Evolutionary conservation across 2,329 filamentous ascomycete genomes (phyloP).

Genomic region (Pestalotiopsis sp.): DNA sequence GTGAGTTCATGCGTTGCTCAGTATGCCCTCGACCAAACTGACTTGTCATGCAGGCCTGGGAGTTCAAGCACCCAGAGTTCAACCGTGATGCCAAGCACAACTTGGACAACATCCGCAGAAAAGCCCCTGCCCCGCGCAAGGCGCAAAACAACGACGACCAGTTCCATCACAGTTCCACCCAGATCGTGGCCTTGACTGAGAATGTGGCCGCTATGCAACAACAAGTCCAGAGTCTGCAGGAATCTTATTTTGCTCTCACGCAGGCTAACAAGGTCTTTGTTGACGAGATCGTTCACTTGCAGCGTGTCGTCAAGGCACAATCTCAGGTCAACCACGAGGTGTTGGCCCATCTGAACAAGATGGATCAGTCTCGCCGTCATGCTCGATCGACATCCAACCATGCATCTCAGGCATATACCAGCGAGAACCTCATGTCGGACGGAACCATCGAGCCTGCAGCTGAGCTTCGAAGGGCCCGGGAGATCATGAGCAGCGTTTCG

Average conservation of each 20-base stretch:
- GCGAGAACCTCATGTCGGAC: conserved; percentile 43
- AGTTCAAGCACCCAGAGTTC: conserved; percentile 98
- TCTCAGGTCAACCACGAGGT: conserved; percentile 60
- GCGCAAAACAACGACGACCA: conserved; percentile 66
- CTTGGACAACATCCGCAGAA: conserved; percentile 92
- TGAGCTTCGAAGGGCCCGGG: conserved; percentile 57
- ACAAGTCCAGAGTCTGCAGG: conserved; percentile 85
- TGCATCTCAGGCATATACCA: conserved; percentile 33
- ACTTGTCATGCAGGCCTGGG: conserved; percentile 68
- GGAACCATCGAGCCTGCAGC: conserved; percentile 47
- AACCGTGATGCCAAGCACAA: conserved; percentile 94
- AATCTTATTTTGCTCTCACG: conserved; percentile 77
- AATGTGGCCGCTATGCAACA: conserved; percentile 89
- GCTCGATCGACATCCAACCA: conserved; percentile 40
- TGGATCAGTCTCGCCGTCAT: conserved; percentile 46
- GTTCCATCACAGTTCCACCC: conserved; percentile 78
- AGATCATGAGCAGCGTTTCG: conserved; percentile 55
- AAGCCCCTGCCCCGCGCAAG: conserved; percentile 90
- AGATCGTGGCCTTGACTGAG: conserved; percentile 86
- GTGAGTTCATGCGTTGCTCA: conserved; percentile 47
- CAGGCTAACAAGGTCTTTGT: conserved; percentile 64
- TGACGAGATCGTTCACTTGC: conserved; percentile 61
- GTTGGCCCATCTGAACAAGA: conserved; percentile 55
- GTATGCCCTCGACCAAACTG: conserved; percentile 23
- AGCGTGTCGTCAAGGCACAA: conserved; percentile 61